Evolutionary conservation across 2,329 filamentous ascomycete genomes (phyloP), one percentile per base, ranked within the genome.

Genomic region (Talaromyces sp.): DNA sequence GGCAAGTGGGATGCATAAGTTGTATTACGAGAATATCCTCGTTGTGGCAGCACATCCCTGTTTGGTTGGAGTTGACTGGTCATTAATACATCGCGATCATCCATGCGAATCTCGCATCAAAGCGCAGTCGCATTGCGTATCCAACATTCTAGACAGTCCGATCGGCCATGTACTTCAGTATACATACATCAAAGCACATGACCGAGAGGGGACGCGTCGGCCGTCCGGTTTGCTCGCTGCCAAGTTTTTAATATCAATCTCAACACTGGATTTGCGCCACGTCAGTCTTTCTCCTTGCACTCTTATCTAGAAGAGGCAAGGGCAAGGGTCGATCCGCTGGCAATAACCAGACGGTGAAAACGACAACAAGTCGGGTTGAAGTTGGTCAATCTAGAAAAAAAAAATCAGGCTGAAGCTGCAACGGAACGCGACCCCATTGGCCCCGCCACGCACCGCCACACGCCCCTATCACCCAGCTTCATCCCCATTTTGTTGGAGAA

Each of bases 381-480:
- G 17, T 36, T 41, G 39, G 20, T 20, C 17, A 14, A 8, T 16
- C 17, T 14, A 43, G 10, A 33, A 16, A 16, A 29, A 33, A 41
- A 41, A 48, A 49, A 42, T 11, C 17, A 36, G 46, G 37, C 29
- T 44, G 42, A 13, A 40, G 7, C 24, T 19, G 14, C 8, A 16
- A 14, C 35, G 36, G 46, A 37, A 49, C 8, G 27, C 24, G 33
- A 46, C 19, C 49, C 42, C 13, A 51, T 51, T 51, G 49, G 49
- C 42, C 41, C 49, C 35, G 41, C 48, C 33, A 40, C 41, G 49
- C 49, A 51, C 49, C 42, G 49, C 49, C 49, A 51, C 49, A 51
- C 17, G 19, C 49, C 49, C 49, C 49, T 51, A 51, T 46, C 49
- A 46, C 48, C 49, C 35, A 51, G 49, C 49, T 51, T 44, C 49